Evolutionary conservation across 1,139 yeast genomes (phyloP), one percentile per base, ranked within the genome.

Genomic region (Lizanozyma gosingica): DNA sequence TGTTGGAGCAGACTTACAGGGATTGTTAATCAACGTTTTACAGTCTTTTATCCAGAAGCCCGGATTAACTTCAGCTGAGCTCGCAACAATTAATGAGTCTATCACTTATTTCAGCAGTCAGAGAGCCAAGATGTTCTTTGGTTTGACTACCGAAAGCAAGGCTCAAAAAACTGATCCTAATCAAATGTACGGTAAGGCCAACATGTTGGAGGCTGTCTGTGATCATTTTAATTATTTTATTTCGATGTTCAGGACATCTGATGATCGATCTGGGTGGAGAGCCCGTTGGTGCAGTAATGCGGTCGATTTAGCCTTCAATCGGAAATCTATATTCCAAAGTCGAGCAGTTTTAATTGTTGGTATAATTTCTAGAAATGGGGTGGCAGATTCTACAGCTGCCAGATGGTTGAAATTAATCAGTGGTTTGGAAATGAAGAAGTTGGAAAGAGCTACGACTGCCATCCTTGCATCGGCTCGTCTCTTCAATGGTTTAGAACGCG

Each of bases 311-410:
- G 84, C 88, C 1, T 80, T 82, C 50, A 68, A 73, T 37, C 60
- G 65, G 14, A 70, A 71, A 29, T 78, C 90, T 0, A 72, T 80
- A 18, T 68, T 86, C 42, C 90, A 86, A 53, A 76, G 79, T 6
- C 68, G 95, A 41, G 87, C 94, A 0, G 65, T 84, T 42, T 65
- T 86, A 47, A 73, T 85, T 4, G 70, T 84, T 27, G 95, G 95
- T 34, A 78, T 83, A 37, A 58, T 86, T 36, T 73, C 87, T 0
- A 78, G 76, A 47, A 60, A 67, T 15, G 88, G 88, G 32, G 74
- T 83, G 15, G 74, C 76, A 39, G 86, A 80, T 52, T 65, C 71
- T 4, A 64, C 83, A 14, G 78, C 84, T 1, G 61, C 76, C 37
- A 71, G 69, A 37, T 34, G 36, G 52, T 53, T 63, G 45, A 67